A percentile compares a stretch with the other conserved stretches of the same genome.
Evolutionary conservation across 495 filamentous ascomycete species (phyloP).

Genomic region (Aspergillus cristatus): DNA sequence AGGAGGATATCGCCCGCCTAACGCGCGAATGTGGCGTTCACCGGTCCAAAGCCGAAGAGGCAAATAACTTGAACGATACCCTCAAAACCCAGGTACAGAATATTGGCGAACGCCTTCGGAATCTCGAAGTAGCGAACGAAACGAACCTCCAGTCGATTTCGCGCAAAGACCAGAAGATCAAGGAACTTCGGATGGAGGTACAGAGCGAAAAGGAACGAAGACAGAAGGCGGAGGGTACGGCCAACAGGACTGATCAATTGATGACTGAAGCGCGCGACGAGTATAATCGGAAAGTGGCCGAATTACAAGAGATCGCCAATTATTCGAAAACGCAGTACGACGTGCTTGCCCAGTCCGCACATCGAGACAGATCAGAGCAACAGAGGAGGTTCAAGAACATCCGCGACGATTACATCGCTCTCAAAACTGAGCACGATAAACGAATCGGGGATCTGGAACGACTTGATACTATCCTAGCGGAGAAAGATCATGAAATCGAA

Average conservation of each 20-base stretch:
- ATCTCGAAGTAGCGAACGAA: constrained; percentile 61
- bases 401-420: constrained; percentile 17
- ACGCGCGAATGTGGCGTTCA: constrained; percentile 73
- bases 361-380: constrained; percentile 45
- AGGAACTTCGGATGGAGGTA: constrained; percentile 57
- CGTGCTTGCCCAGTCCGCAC: constrained; percentile 52
- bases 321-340: constrained; percentile 56
- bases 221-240: constrained; percentile 50
- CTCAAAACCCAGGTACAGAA: constrained; percentile 66
- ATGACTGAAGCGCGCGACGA: constrained; percentile 45
- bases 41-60: constrained; percentile 61
- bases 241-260: constrained; percentile 53
- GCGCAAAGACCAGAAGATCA: constrained; percentile 72
- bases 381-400: constrained; percentile 24
- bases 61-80: constrained; percentile 59
- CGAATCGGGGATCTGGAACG: constrained; percentile 50
- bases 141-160: constrained; percentile 62
- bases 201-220: constrained; percentile 58
- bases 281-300: constrained; percentile 52
- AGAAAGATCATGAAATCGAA: constrained; percentile 59
- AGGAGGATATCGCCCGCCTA: constrained; percentile 79
- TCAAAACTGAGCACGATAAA: constrained; percentile 31
- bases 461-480: constrained; percentile 56
- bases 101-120: constrained; percentile 46
- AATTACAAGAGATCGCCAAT: constrained; percentile 48